Conservation (phyloP, 345 rosid genomes). For the Lagerstroemia speciosa region DNA sequence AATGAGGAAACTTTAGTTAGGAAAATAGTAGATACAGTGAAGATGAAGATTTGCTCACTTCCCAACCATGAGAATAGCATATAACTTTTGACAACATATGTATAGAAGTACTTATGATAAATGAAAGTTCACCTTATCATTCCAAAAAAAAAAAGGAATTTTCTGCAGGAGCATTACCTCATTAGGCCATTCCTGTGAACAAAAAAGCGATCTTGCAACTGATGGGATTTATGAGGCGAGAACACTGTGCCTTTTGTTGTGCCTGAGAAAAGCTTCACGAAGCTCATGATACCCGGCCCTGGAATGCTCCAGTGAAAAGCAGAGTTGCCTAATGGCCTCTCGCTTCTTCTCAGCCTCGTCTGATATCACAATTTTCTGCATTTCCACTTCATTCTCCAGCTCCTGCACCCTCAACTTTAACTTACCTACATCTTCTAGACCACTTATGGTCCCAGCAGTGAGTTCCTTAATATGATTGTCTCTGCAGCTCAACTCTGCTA, state of each 20-base stretch:
- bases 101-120: too few relatives aligned
- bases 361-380: constrained; percentile 31
- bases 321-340: constrained; percentile 85
- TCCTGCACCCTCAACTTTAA: constrained; percentile 29
- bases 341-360: constrained; percentile 68
- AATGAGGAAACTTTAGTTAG: too few relatives aligned
- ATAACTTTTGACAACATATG: too few relatives aligned
- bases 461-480: constrained; percentile 31
- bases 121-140: too few relatives aligned
- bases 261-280: constrained; percentile 32
- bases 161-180: not conserved
- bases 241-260: constrained; percentile 21
- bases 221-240: constrained; percentile 26
- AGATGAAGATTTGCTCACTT: too few relatives aligned
- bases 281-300: constrained; percentile 58
- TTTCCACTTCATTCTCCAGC: constrained; percentile 45
- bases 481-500: constrained; percentile 34
- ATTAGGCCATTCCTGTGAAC: not conserved
- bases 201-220: not conserved
- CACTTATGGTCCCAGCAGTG: constrained; percentile 22
- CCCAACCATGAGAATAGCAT: too few relatives aligned
- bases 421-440: constrained; percentile 24
- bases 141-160: too few relatives aligned
- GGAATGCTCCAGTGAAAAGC: constrained; percentile 73
- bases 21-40: too few relatives aligned